Base-by-base conservation (phyloP, 2,329 filamentous ascomycete species). In the Paraphaeosphaeria minitans region DNA sequence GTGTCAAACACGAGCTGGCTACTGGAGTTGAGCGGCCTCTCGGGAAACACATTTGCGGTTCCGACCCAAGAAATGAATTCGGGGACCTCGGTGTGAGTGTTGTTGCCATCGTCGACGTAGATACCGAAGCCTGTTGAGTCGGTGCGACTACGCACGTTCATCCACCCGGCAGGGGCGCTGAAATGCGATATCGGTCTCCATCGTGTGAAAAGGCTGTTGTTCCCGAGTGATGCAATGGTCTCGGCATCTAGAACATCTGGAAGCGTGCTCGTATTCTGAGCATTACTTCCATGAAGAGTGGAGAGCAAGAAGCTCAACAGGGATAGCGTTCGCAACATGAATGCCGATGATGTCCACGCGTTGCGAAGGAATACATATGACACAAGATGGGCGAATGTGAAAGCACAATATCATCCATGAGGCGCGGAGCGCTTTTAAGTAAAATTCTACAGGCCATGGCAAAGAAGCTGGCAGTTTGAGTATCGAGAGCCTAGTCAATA, bases 121-220 rank as follows among this genome's bases (percentile, higher is more conserved):
- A 82, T 67, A 43, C 80, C 78, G 41, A 78, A 77, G 7, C 77
- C 78, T 1, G 75, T 78, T 55, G 77, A 80, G 63, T 80, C 81
- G 22, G 67, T 70, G 57, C 77, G 76, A 10, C 21, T 52, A 61
- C 68, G 55, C 46, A 68, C 77, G 56, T 82, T 81, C 76, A 81
- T 77, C 79, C 80, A 82, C 16, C 80, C 80, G 46, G 79, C 78
- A 10, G 80, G 80, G n/a, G 79, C 76, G 21, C 76, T 72, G 66
- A 82, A 79, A 59, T 82, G 81, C 49, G 76, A 80, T 13, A 69
- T 76, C 9, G 80, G 78, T 50, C 81, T 70, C 81, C 80, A 83
- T 68, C 79, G 74, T 1, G 75, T 80, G 67, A 83, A 83, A 24
- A 83, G 71, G n/a, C 75, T 76, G 65, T 82, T 82, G 70, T 82